Evolutionary conservation across 1,284 basidiomycete genomes (phyloP).

Genomic region (Ceraceosorus bombacis): DNA sequence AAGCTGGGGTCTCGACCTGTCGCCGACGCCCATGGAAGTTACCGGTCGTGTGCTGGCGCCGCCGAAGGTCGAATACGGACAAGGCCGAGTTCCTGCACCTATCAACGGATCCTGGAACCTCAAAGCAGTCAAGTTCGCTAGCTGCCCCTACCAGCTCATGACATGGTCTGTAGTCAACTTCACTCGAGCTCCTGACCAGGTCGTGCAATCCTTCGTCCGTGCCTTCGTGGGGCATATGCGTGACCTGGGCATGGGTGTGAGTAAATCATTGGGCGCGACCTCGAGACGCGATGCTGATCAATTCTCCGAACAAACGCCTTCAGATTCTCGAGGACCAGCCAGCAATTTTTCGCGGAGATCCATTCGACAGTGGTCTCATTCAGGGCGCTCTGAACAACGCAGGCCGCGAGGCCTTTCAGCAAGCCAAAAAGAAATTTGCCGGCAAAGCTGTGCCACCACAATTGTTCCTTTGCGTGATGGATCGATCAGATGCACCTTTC

Average conservation of each 20-base stretch:
- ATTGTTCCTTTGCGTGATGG: conserved; percentile 28
- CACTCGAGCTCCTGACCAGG: conserved; percentile 6
- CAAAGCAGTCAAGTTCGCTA: conserved; percentile 16
- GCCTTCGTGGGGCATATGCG: conserved; percentile 12
- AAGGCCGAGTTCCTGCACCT: conserved; percentile 18
- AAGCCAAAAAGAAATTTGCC: conserved; percentile 10
- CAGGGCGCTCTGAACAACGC: conserved; percentile 8
- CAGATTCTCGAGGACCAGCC: neutral
- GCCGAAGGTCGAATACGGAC: conserved; percentile 39
- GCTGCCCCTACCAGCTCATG: neutral
- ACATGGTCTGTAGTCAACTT: conserved; percentile 31
- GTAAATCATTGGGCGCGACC: conserved; percentile 8
- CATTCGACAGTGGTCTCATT: neutral
- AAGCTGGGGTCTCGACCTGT: conserved; percentile 50
- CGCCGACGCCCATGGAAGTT: conserved; percentile 38
- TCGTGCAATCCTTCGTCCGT: conserved; percentile 12
- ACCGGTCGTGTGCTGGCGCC: conserved; percentile 48
- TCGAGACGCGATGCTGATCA: conserved; percentile 1
- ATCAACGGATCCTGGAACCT: conserved; percentile 30
- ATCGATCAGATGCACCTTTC: conserved; percentile 33
- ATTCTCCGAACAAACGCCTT: neutral
- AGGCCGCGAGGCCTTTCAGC: conserved; percentile 11
- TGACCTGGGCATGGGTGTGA: conserved; percentile 19
- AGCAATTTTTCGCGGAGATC: neutral
- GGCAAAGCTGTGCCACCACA: conserved; percentile 21